A percentile compares a stretch with the other conserved stretches of the same genome.
Conservation (phyloP, 2,329 filamentous ascomycete species). For the Lasiodiplodia theobromae region DNA sequence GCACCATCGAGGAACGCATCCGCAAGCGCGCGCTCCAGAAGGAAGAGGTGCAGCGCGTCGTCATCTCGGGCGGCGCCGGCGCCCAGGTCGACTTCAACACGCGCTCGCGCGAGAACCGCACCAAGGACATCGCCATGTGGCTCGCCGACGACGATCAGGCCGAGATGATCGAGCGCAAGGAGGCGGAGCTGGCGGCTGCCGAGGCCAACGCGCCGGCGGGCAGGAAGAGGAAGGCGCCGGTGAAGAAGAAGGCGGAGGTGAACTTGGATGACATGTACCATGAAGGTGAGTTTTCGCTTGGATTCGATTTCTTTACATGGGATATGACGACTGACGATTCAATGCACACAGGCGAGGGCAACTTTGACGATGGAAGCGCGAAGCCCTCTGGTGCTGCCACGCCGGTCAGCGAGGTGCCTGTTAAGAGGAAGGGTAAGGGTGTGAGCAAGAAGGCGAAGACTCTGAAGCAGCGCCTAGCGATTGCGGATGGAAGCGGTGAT, state of each 20-base stretch:
- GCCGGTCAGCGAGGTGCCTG: constrained; percentile 62
- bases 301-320: too few relatives aligned
- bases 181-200: constrained; percentile 79
- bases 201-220: constrained; percentile 58
- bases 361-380: constrained; percentile 86
- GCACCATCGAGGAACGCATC: constrained; percentile 97
- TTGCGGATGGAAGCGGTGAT: constrained; percentile 50
- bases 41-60: constrained; percentile 97
- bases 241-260: constrained; percentile 63
- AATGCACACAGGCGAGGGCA: constrained; percentile 76
- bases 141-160: constrained; percentile 96
- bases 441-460: constrained; percentile 61
- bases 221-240: constrained; percentile 63
- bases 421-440: constrained; percentile 63
- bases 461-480: constrained; percentile 57
- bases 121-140: constrained; percentile 99
- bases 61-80: constrained; percentile 84
- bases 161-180: constrained; percentile 89
- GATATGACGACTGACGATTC: constrained; percentile 35
- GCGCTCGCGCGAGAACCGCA: constrained; percentile 86
- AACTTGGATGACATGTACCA: constrained; percentile 97
- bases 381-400: constrained; percentile 88
- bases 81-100: constrained; percentile 97
- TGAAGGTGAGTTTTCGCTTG: constrained; percentile 73
- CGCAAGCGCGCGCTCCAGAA: constrained; percentile 96